Conservation (phyloP, 805 yeast genomes). For the Pichia phayaonensis region DNA sequence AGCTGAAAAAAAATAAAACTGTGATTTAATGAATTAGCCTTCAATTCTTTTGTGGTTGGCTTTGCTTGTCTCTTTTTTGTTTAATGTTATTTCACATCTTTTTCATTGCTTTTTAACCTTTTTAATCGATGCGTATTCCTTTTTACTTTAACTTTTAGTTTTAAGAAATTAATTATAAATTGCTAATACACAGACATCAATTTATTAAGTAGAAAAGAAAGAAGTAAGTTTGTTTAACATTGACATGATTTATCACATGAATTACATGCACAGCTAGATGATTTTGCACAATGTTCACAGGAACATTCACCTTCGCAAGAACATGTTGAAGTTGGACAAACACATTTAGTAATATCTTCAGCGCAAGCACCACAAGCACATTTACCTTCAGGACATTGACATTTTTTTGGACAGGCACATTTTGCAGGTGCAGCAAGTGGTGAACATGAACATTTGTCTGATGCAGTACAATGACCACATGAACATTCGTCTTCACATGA, state of each 20-base stretch:
- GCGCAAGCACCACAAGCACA: constrained; percentile 9
- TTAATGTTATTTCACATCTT: not conserved
- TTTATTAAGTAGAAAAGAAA: not conserved
- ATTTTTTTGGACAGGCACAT: constrained; percentile 11
- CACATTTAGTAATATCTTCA: constrained; percentile 6
- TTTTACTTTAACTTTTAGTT: not conserved
- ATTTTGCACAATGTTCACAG: not conserved
- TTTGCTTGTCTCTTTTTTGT: not conserved
- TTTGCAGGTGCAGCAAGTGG: not conserved
- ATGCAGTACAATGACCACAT: not conserved
- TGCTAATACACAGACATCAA: no score
- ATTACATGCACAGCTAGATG: not conserved
- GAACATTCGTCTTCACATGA: constrained; percentile 7
- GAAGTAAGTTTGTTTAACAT: not conserved
- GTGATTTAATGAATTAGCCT: not conserved
- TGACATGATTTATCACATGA: not conserved
- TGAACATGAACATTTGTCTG: not conserved
- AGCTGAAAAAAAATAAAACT: constrained; percentile 13
- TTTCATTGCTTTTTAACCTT: not conserved
- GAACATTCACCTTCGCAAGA: constrained; percentile 5
- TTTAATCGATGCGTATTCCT: not conserved
- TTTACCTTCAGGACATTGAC: constrained; percentile 7
- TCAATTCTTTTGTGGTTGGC: not conserved
- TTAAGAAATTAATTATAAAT: no score
- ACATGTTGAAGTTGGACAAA: constrained; percentile 8